Percentiles rank a stretch among this genome's conserved stretches.
These are phyloP conservation scores for Volutella citrinella DNA, from an alignment of 2,329 filamentous ascomycete genomes.

Conservation along the genomic window DNA sequence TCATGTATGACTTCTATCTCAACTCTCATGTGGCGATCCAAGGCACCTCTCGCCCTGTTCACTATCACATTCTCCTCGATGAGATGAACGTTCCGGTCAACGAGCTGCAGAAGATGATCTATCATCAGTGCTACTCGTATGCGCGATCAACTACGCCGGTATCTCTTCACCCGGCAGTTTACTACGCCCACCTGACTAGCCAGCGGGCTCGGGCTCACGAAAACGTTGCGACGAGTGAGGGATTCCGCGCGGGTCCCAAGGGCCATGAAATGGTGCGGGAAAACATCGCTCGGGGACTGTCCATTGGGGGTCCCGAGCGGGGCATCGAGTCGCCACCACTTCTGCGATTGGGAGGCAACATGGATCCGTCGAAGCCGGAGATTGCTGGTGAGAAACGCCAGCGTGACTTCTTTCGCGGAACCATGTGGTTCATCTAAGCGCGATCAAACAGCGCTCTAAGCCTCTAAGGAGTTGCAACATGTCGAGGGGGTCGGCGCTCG, in stretches of 20 bases:
- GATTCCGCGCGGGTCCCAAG: constrained; percentile 43
- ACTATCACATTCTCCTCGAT: constrained; percentile 87
- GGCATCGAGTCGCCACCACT: constrained; percentile 27
- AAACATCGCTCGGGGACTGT: constrained; percentile 37
- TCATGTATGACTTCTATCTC: constrained; percentile 82
- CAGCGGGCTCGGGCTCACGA: constrained; percentile 78
- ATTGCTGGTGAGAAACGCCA: constrained; percentile 29
- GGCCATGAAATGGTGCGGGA: constrained; percentile 39
- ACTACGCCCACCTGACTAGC: constrained; percentile 91
- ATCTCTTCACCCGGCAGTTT: constrained; percentile 83
- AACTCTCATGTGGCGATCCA: constrained; percentile 73
- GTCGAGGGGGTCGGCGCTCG: no score
- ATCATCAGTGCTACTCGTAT: constrained; percentile 94
- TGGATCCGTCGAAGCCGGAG: constrained; percentile 18
- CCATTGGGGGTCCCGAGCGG: constrained; percentile 18
- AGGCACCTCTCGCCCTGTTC: constrained; percentile 86
- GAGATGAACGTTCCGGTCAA: constrained; percentile 67
- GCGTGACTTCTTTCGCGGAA: constrained; percentile 34
- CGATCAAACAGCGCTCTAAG: background rate
- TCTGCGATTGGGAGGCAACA: constrained; percentile 28
- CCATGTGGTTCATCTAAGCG: constrained; percentile 44
- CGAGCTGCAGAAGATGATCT: constrained; percentile 81
- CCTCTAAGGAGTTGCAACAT: no score
- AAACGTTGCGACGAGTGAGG: constrained; percentile 41
- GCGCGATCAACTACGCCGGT: constrained; percentile 89